Evolutionary conservation across 768 basidiomycete species (phyloP), one percentile per base, ranked within the genome.

Genomic region (Tulasnella sp.): DNA sequence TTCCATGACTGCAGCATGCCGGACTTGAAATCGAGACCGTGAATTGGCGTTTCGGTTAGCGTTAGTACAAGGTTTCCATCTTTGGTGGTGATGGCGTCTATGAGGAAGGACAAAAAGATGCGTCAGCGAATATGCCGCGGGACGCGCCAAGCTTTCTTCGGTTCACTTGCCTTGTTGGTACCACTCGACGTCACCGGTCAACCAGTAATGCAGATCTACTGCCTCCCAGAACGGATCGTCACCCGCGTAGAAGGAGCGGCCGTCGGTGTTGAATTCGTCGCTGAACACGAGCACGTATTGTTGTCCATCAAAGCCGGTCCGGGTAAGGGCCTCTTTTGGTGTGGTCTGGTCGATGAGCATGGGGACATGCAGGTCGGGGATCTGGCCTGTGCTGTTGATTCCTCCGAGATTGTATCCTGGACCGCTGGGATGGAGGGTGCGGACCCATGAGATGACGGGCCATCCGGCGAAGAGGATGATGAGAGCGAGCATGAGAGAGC

Each of bases 211-310:
- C 42, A 96, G 83, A 83, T 97, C 91, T 11, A 87, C 90, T 32
- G 93, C 96, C 82, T 96, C 94, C 95, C 91, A 92, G 83, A 84
- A 97, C 82, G 87, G 90, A 87, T 88, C 96, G 86, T 91, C 97
- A 82, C 88, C 97, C 82, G 84, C 92, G 88, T 81, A 95, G 88
- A 90, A 93, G 84, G 87, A 93, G 85, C 83, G 90, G 80, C 86
- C 96, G 80, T 86, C 92, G 83, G 80, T 88, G 86, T 90, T 91
- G 87, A 91, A 97, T 84, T 94, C 93, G 83, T 94, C 93, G 77
- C 93, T 94, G 85, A 96, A 99, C 2, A 94, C 92, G 40, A 99
- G 89, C 75, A 91, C 86, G 82, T 94, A 96, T 10, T 87, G 84
- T 77, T 91, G 86, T 2, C 96, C 96, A 82, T 98, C 94, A 72